phyloP scores from a whole-genome alignment of 805 yeast species.

The Spathaspora boniae region DNA sequence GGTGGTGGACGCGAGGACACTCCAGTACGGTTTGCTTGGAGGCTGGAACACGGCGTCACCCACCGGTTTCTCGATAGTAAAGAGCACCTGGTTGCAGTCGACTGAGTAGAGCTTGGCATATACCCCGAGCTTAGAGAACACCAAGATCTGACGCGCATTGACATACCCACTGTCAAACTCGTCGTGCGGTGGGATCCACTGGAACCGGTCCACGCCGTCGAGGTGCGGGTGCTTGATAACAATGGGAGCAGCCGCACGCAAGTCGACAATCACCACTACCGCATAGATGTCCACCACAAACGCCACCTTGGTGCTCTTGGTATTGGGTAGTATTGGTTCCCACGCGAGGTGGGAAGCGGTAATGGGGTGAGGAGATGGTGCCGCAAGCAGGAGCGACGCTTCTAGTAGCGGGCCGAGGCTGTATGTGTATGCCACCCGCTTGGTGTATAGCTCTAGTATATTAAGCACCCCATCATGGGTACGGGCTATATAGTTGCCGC shows the following conservation, averaged over 20 bases:
- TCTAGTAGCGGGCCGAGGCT: no score
- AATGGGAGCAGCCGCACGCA: conserved; percentile 22
- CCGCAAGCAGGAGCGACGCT: no score
- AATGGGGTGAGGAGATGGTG: no score
- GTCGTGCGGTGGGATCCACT: conserved; percentile 30
- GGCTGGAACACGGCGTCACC: conserved; percentile 15
- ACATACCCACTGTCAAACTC: conserved; percentile 22
- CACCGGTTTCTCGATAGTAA: conserved; percentile 32
- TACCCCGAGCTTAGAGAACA: conserved; percentile 25
- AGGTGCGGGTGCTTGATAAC: conserved; percentile 25
- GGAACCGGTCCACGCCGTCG: conserved; percentile 28
- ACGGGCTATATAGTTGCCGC: no score
- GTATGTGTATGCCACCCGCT: no score
- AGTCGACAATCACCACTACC: conserved; percentile 22
- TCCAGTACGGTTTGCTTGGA: conserved; percentile 26
- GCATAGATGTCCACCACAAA: conserved; percentile 17
- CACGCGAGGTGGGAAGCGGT: conserved; percentile 18
- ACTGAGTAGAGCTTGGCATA: conserved; percentile 34
- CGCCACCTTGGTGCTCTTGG: conserved; percentile 28
- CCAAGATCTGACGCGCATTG: conserved; percentile 30
- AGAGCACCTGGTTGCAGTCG: conserved; percentile 30
- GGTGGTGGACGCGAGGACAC: conserved; percentile 24
- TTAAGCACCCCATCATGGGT: no score
- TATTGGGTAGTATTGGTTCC: conserved; percentile 17
- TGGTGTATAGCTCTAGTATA: no score